Evolutionary conservation across 768 basidiomycete species (phyloP).

Genomic region (Lentinula edodes): DNA sequence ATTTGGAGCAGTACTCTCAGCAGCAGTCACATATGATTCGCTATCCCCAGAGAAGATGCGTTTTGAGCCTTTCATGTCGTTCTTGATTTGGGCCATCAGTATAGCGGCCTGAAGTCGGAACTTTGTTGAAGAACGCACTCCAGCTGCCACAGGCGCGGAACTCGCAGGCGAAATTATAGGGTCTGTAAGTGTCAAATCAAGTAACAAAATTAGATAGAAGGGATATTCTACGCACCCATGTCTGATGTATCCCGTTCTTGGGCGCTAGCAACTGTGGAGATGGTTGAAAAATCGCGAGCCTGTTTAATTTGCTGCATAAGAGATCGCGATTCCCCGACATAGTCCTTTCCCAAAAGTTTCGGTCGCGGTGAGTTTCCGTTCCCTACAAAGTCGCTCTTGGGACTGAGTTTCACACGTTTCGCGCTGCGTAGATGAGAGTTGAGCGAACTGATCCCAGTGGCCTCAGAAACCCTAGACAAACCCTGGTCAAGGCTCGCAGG

Average conservation of each 20-base stretch:
- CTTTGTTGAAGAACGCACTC: conserved; percentile 52
- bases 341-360: conserved; percentile 49
- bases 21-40: conserved; percentile 32
- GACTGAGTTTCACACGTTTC: conserved; percentile 78
- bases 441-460: conserved; percentile 30
- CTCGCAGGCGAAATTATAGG: neutral
- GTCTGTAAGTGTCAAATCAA: neutral
- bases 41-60: conserved; percentile 67
- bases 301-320: conserved; percentile 80
- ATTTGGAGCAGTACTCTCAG: neutral
- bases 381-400: conserved; percentile 52
- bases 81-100: conserved; percentile 83
- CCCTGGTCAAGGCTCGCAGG: conserved; percentile 39
- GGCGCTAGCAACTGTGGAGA: conserved; percentile 54
- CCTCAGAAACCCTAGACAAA: conserved; percentile 44
- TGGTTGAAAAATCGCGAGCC: conserved; percentile 72
- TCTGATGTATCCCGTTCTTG: conserved; percentile 7
- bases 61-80: conserved; percentile 70
- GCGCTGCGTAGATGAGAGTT: conserved; percentile 61
- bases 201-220: neutral
- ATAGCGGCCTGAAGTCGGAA: conserved; percentile 75
- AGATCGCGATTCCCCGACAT: conserved; percentile 70
- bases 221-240: neutral
- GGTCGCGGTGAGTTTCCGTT: conserved; percentile 48
- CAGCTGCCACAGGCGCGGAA: neutral